Percentiles rank a stretch among this genome's conserved stretches.
Conservation (phyloP, 148 eudicot species). For the Chenopodium formosanum region DNA sequence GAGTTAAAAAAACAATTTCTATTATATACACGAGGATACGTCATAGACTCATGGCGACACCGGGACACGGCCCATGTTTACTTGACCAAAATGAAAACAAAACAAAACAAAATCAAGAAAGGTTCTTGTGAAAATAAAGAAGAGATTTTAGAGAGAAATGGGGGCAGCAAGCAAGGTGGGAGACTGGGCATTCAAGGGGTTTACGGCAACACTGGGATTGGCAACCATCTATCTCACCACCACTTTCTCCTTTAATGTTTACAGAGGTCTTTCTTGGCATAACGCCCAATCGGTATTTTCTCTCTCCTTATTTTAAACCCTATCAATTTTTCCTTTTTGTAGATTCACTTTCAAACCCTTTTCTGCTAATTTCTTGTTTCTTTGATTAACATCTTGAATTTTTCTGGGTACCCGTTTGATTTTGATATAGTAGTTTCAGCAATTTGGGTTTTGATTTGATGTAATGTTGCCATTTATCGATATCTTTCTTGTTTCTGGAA, state of each 20-base stretch:
- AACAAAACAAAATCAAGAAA: no score
- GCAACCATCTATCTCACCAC: constrained; percentile 75
- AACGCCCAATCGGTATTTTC: constrained; percentile 53
- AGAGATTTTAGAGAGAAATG: constrained; percentile 29
- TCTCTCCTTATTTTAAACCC: not conserved
- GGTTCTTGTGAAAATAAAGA: no score
- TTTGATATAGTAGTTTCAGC: not conserved
- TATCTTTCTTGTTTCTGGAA: not conserved
- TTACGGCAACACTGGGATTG: constrained; percentile 72
- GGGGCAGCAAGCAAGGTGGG: constrained; percentile 58
- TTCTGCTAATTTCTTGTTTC: not conserved
- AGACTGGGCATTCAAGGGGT: constrained; percentile 73
- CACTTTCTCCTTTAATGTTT: constrained; percentile 82
- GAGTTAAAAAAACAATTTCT: no score
- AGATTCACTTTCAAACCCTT: not conserved
- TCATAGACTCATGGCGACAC: no score
- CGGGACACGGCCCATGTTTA: no score
- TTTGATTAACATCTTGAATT: not conserved
- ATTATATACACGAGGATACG: no score
- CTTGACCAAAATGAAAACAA: no score
- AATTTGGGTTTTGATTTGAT: no score
- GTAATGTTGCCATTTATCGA: not conserved
- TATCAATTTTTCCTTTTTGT: not conserved
- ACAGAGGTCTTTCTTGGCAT: constrained; percentile 92
- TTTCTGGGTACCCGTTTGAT: constrained; percentile 1